A percentile compares a stretch with the other conserved stretches of the same genome.
Evolutionary conservation across 305 asterid species (phyloP).

Genomic region (Galium porrigens): DNA sequence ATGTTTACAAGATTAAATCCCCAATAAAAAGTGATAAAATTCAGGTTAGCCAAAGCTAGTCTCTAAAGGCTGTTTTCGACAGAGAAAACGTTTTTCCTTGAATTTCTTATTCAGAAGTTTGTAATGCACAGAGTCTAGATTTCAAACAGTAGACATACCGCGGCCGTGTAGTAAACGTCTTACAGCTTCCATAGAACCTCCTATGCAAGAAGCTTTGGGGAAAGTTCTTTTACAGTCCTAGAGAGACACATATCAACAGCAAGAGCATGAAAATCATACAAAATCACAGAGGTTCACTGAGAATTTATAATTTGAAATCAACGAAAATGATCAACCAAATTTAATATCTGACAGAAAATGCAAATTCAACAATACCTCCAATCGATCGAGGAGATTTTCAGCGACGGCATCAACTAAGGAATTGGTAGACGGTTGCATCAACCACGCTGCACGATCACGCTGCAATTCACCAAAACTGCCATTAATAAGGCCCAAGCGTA

Average conservation of each 20-base stretch:
- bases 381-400: constrained; percentile 70
- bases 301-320: background rate
- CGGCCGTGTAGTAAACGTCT: constrained; percentile 59
- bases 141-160: constrained; percentile 30
- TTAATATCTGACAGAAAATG: background rate
- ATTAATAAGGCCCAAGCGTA: background rate
- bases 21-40: background rate
- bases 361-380: constrained; percentile 41
- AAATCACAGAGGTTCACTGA: background rate
- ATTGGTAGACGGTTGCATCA: constrained; percentile 46
- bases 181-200: constrained; percentile 74
- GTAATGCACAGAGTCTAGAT: background rate
- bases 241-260: constrained; percentile 16
- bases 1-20: background rate
- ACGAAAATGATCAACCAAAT: background rate
- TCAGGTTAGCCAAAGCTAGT: background rate
- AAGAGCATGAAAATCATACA: background rate
- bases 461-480: constrained; percentile 16
- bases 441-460: constrained; percentile 97
- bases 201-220: constrained; percentile 67
- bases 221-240: constrained; percentile 77
- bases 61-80: background rate
- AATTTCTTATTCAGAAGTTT: background rate
- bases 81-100: background rate
- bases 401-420: constrained; percentile 69